These are phyloP conservation scores for Rhodocollybia butyracea DNA, from an alignment of 768 basidiomycete species.

Conservation along the genomic window DNA sequence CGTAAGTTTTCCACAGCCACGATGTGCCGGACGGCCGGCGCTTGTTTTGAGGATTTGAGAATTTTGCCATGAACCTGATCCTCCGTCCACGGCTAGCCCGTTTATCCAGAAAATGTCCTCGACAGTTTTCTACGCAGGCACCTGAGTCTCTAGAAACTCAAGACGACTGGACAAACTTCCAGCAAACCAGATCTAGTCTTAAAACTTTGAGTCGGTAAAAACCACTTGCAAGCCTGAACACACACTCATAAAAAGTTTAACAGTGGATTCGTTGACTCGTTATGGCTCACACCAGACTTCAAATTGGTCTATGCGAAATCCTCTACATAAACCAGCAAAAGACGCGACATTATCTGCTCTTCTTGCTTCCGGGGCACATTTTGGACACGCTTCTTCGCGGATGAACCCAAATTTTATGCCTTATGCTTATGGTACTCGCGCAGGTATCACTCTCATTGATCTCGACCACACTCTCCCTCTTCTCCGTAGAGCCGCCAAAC, in stretches of 20 bases:
- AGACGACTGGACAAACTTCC: constrained; percentile 66
- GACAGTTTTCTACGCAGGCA: constrained; percentile 14
- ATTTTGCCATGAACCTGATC: constrained; percentile 11
- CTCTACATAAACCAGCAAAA: constrained; percentile 61
- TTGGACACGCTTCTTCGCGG: constrained; percentile 82
- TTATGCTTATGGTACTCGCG: constrained; percentile 89
- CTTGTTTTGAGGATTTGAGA: constrained; percentile 54
- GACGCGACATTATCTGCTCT: constrained; percentile 84
- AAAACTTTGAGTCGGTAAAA: constrained; percentile 48
- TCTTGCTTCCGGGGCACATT: constrained; percentile 89
- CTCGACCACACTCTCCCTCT: constrained; percentile 91
- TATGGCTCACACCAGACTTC: constrained; percentile 81
- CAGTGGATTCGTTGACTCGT: constrained; percentile 60
- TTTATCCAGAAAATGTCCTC: constrained; percentile 13
- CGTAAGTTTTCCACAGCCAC: too few relatives aligned
- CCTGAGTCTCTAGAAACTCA: constrained; percentile 36
- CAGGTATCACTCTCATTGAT: constrained; percentile 90
- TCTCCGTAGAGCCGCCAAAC: constrained; percentile 84
- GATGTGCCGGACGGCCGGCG: constrained; percentile 15
- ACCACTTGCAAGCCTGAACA: constrained; percentile 10
- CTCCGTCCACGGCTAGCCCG: not conserved
- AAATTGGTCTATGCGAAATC: constrained; percentile 70
- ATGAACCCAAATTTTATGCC: constrained; percentile 90
- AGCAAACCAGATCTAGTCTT: constrained; percentile 52
- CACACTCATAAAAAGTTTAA: constrained; percentile 2